A percentile compares a stretch with the other conserved stretches of the same genome.
Evolutionary conservation across 208 protist genomes (phyloP).

Genomic region (Leishmania martiniquensis): DNA sequence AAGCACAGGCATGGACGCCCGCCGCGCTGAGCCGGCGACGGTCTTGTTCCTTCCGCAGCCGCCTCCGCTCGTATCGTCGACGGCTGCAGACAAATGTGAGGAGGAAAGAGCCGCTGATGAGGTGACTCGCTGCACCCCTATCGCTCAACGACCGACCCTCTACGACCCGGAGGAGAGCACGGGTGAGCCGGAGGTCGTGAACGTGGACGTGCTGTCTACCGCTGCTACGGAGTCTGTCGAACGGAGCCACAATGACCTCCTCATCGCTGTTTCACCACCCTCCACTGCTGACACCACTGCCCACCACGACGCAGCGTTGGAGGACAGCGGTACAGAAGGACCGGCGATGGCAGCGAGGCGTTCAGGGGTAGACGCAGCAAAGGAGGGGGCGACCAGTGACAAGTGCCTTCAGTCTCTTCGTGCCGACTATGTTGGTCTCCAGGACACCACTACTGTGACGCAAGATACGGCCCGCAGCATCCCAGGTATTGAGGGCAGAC

Average conservation of each 20-base stretch:
- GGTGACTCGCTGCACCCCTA: background rate
- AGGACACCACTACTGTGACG: background rate
- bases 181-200: background rate
- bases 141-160: background rate
- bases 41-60: constrained; percentile 11
- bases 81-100: background rate
- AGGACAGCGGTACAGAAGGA: background rate
- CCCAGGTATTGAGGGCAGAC: background rate
- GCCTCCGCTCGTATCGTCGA: background rate
- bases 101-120: background rate
- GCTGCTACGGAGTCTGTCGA: constrained; percentile 2
- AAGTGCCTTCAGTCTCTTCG: background rate
- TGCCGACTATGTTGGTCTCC: background rate
- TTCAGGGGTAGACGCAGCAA: background rate
- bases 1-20: background rate
- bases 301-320: constrained; percentile 8
- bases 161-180: constrained; percentile 5
- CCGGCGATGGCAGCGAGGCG: constrained; percentile 4
- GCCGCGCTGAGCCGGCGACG: constrained; percentile 8
- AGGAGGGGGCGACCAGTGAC: background rate
- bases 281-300: constrained; percentile 26
- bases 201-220: constrained; percentile 3
- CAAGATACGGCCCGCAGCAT: background rate
- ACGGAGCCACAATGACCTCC: background rate
- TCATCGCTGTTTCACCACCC: constrained; percentile 12